Evolutionary conservation across 441 rosid genomes (phyloP).

Genomic region (Eugenia klotzschiana): DNA sequence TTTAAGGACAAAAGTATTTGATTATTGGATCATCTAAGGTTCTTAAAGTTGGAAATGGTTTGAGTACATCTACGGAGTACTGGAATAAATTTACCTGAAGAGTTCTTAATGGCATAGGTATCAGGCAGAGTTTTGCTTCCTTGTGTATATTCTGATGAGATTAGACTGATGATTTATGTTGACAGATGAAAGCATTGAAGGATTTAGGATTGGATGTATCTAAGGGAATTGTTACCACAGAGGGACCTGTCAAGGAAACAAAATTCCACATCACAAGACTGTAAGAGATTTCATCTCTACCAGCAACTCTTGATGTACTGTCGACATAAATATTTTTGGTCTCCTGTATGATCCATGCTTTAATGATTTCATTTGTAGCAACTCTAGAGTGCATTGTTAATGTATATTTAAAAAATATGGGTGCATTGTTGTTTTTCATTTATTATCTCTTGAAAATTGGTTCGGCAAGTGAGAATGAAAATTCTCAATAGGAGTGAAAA

Average conservation of each 20-base stretch:
- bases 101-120: not conserved
- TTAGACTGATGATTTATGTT: not conserved
- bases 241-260: conserved; percentile 68
- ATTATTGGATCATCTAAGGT: not conserved
- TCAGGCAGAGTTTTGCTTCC: not conserved
- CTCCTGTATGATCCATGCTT: not conserved
- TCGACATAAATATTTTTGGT: not conserved
- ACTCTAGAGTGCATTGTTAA: not conserved
- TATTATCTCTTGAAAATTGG: not conserved
- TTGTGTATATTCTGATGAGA: not conserved
- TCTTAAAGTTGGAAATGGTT: not conserved
- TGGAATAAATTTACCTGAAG: not conserved
- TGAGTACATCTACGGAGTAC: not conserved
- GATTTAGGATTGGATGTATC: conserved; percentile 74
- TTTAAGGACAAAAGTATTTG: not conserved
- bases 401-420: not conserved
- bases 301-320: not conserved
- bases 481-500: not conserved
- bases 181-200: conserved; percentile 80
- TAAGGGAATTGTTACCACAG: conserved; percentile 69
- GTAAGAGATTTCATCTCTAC: conserved; percentile 27
- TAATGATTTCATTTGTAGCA: not conserved
- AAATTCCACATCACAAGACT: conserved; percentile 53
- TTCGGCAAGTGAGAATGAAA: not conserved
- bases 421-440: not conserved